A percentile compares a stretch with the other conserved stretches of the same genome.
These are phyloP conservation scores for Bigelowiella natans DNA, from an alignment of 78 protist species.

Conservation along the genomic window DNA sequence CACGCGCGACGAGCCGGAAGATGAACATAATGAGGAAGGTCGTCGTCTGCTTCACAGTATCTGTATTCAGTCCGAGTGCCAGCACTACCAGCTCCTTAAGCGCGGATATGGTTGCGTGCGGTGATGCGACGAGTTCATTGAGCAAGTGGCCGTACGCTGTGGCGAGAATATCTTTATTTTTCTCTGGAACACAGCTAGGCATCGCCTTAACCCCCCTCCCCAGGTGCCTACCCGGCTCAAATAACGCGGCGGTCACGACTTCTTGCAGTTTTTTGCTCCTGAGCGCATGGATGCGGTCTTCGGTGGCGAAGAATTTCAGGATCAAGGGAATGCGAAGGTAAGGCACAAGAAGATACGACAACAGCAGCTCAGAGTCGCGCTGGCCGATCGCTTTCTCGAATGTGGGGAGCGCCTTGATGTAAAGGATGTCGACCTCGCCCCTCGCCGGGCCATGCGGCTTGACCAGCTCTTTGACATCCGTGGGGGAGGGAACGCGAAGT, in stretches of 20 bases:
- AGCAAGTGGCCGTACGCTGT: not conserved
- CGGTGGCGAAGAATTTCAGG: conserved; percentile 44
- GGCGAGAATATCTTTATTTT: not conserved
- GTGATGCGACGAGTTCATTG: not conserved
- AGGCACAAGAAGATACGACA: conserved; percentile 27
- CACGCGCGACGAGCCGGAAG: not conserved
- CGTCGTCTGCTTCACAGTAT: not conserved
- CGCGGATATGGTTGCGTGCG: not conserved
- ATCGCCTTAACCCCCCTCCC: not conserved
- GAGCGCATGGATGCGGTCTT: conserved; percentile 28
- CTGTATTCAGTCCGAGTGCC: not conserved
- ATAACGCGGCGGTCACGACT: not conserved
- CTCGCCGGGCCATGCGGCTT: not conserved
- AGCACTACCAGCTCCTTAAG: not conserved
- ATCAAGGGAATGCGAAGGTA: conserved; percentile 54
- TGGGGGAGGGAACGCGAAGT: not conserved
- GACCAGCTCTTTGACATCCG: not conserved
- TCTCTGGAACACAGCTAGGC: not conserved
- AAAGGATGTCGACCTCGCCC: conserved; percentile 36
- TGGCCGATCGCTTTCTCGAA: conserved; percentile 14
- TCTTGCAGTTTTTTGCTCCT: not conserved
- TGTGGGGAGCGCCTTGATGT: conserved; percentile 28
- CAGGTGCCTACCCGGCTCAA: not conserved
- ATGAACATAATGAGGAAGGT: not conserved
- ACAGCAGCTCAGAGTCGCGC: conserved; percentile 28